Conservation (phyloP, 73 alveolate genomes). For the Effrenium voratum region DNA sequence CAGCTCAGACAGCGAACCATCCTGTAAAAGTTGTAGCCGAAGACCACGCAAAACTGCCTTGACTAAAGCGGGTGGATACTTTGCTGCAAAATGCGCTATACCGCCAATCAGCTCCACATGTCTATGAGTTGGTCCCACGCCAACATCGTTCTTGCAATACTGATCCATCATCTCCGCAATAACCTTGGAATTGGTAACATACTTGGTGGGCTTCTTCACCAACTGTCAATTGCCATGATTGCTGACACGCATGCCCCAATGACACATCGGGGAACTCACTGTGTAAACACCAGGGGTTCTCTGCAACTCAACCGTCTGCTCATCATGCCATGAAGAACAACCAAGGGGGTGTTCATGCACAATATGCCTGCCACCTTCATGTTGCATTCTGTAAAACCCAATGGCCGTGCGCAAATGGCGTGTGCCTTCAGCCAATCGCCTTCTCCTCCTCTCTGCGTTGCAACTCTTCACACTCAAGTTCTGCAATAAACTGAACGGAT, state of each 20-base stretch:
- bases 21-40: neutral
- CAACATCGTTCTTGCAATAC: neutral
- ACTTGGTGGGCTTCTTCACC: constrained; percentile 4
- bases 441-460: neutral
- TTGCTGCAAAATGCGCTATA: neutral
- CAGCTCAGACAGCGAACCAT: neutral
- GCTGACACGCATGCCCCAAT: neutral
- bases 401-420: neutral
- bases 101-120: constrained; percentile 20
- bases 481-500: constrained; percentile 1
- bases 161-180: constrained; percentile 1
- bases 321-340: neutral
- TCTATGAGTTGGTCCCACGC: neutral
- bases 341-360: constrained; percentile 50
- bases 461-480: neutral
- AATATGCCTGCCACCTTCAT: neutral
- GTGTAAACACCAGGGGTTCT: neutral
- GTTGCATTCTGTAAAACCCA: neutral
- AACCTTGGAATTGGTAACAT: neutral
- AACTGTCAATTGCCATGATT: neutral
- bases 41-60: neutral
- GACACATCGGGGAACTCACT: constrained; percentile 1
- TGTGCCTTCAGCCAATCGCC: neutral
- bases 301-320: neutral
- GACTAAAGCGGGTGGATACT: neutral